These are phyloP conservation scores for Dendrothele bispora DNA, from an alignment of 768 basidiomycete genomes.

Conservation along the genomic window DNA sequence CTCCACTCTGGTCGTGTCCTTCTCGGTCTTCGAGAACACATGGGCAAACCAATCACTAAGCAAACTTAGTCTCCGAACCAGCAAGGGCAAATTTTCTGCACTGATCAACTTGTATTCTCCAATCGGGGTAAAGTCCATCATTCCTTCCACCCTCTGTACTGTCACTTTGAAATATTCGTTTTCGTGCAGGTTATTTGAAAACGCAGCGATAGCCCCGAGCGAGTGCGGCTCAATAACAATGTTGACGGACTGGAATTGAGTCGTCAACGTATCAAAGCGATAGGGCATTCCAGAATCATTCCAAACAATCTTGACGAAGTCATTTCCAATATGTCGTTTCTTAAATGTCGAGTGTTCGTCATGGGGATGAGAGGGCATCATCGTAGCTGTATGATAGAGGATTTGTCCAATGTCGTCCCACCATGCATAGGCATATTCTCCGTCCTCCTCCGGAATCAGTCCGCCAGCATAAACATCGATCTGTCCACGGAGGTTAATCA, in stretches of 20 bases:
- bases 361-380: conserved; percentile 79
- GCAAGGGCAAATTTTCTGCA: conserved; percentile 79
- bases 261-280: conserved; percentile 86
- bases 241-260: conserved; percentile 96
- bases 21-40: conserved; percentile 73
- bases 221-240: conserved; percentile 96
- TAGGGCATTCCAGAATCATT: conserved; percentile 94
- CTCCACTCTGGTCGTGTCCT: conserved; percentile 70
- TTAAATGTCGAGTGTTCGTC: conserved; percentile 80
- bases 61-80: conserved; percentile 86
- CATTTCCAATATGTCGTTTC: conserved; percentile 96
- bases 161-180: conserved; percentile 96
- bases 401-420: conserved; percentile 98
- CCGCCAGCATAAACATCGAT: conserved; percentile 93
- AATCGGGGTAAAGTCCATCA: conserved; percentile 92
- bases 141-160: conserved; percentile 83
- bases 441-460: conserved; percentile 87
- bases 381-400: conserved; percentile 92
- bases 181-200: conserved; percentile 81
- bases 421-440: conserved; percentile 98
- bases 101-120: conserved; percentile 95
- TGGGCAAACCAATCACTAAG: conserved; percentile 90
- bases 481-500: conserved; percentile 88
- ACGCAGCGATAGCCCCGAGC: conserved; percentile 78
- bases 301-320: conserved; percentile 95